A percentile compares a stretch with the other conserved stretches of the same genome.
Evolutionary conservation across 1,139 yeast species (phyloP).

Genomic region (Wickerhamomyces sp.): DNA sequence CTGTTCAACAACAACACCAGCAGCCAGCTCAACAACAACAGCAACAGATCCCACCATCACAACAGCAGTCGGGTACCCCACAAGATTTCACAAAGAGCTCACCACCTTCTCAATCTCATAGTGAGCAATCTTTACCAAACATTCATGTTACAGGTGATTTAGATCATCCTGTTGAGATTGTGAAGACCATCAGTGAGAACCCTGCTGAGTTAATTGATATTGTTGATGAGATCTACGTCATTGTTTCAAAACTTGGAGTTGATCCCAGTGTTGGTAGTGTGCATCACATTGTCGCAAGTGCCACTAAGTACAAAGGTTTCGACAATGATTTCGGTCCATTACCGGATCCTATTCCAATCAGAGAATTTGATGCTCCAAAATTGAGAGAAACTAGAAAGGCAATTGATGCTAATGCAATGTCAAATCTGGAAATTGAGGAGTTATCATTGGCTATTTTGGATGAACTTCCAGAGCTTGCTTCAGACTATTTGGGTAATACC

Average conservation of each 20-base stretch:
- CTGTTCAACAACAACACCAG: constrained; percentile 25
- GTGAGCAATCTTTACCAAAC: constrained; percentile 10
- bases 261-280: constrained; percentile 23
- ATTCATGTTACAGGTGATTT: constrained; percentile 10
- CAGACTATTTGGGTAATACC: constrained; percentile 94
- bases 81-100: too few relatives aligned
- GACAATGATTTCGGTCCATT: constrained; percentile 59
- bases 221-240: constrained; percentile 19
- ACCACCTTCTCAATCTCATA: constrained; percentile 2
- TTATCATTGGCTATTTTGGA: constrained; percentile 79
- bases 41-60: constrained; percentile 4
- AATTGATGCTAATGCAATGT: constrained; percentile 37
- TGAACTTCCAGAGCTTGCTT: constrained; percentile 86
- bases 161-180: background rate
- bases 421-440: constrained; percentile 65
- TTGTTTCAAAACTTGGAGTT: constrained; percentile 29
- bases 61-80: too few relatives aligned
- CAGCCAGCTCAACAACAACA: constrained; percentile 1
- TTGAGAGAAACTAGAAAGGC: constrained; percentile 54
- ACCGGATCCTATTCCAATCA: constrained; percentile 56
- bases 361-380: constrained; percentile 86
- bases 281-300: constrained; percentile 31
- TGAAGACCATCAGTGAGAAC: constrained; percentile 9
- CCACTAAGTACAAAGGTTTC: constrained; percentile 32
- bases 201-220: constrained; percentile 15